Conservation (phyloP, 805 yeast species). For the Geotrichum ghanense region DNA sequence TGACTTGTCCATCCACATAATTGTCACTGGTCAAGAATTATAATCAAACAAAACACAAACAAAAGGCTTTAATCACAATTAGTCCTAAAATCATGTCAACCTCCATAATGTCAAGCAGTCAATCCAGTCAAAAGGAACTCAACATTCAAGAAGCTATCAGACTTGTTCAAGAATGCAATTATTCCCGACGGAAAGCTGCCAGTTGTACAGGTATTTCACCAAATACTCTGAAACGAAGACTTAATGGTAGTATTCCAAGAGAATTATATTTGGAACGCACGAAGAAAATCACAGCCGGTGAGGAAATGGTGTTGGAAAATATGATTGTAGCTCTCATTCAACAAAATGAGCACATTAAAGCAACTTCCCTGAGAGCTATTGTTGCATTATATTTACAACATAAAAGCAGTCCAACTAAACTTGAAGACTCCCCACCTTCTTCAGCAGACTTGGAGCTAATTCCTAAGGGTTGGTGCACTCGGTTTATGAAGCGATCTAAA, state of each 20-base stretch:
- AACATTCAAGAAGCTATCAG: neutral
- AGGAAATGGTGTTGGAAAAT: neutral
- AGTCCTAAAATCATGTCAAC: no score
- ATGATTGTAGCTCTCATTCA: neutral
- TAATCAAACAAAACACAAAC: no score
- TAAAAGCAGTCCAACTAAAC: neutral
- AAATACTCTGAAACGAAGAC: constrained; percentile 1
- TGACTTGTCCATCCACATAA: no score
- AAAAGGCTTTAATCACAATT: no score
- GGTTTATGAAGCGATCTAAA: neutral
- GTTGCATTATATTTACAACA: neutral
- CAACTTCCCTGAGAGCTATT: neutral
- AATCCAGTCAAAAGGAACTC: neutral
- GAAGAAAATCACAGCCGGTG: neutral
- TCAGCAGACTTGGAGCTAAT: neutral
- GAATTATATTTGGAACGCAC: neutral
- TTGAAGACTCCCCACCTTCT: neutral
- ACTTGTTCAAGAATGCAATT: neutral
- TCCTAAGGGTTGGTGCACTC: neutral
- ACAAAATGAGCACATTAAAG: neutral
- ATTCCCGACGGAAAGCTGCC: neutral
- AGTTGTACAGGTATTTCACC: neutral
- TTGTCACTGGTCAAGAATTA: no score
- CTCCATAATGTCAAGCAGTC: neutral
- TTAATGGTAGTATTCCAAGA: neutral